Evolutionary conservation across 352 stramenopile genomes (phyloP).

Genomic region (Pythium oligandrum): DNA sequence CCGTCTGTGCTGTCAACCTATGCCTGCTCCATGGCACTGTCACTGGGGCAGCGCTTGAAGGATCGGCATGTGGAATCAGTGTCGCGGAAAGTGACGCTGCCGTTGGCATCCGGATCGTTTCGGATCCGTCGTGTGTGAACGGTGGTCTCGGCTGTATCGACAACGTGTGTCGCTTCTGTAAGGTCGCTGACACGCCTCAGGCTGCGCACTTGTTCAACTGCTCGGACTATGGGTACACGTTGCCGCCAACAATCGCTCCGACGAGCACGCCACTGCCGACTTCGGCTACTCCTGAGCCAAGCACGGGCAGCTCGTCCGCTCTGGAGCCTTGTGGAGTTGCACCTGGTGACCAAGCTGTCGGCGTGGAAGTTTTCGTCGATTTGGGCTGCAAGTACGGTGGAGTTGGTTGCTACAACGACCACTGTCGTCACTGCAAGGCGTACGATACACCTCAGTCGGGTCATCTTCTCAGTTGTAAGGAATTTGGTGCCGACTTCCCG

Average conservation of each 20-base stretch:
- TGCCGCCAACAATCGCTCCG: too few species aligned
- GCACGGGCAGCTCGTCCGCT: too few species aligned
- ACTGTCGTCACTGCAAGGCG: conserved; percentile 31
- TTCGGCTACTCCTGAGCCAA: background rate
- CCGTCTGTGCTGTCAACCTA: conserved; percentile 9
- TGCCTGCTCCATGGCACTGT: conserved; percentile 7
- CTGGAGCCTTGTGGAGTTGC: too few species aligned
- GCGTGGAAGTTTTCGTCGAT: conserved; percentile 29
- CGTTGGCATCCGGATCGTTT: conserved; percentile 16
- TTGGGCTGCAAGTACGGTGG: conserved; percentile 21
- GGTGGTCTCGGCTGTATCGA: conserved; percentile 21
- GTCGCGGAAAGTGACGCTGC: conserved; percentile 8
- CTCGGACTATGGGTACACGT: background rate
- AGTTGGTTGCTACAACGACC: conserved; percentile 32
- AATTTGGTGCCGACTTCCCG: background rate
- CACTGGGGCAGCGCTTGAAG: background rate
- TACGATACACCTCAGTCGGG: too few species aligned
- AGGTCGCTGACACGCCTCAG: conserved; percentile 6
- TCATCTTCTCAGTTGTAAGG: background rate
- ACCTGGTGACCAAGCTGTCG: conserved; percentile 22
- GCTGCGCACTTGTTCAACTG: conserved; percentile 16
- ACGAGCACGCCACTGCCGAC: too few species aligned
- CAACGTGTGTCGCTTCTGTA: conserved; percentile 20
- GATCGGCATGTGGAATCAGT: background rate
- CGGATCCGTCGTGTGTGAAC: conserved; percentile 10